A percentile compares a stretch with the other conserved stretches of the same genome.
Conservation (phyloP, 2,329 filamentous ascomycete genomes). For the Teratosphaeriaceae sp. region DNA sequence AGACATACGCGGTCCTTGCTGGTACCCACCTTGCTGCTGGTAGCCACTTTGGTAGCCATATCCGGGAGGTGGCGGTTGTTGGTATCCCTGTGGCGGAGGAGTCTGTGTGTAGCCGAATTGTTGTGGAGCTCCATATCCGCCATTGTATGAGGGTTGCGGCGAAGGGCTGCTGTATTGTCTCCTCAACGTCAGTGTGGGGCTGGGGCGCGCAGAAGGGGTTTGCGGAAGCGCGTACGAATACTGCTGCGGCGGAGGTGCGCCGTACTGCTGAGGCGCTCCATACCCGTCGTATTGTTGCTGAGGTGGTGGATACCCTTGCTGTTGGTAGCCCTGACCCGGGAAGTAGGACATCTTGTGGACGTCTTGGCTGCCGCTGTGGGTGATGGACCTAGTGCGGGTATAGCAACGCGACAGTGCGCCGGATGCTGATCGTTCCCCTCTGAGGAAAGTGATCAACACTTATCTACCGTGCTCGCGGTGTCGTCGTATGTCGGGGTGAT, state of each 20-base stretch:
- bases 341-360: conserved; percentile 22
- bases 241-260: conserved; percentile 21
- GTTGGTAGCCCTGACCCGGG: conserved; percentile 27
- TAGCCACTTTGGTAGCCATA: conserved; percentile 1
- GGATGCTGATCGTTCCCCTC: conserved; percentile 7
- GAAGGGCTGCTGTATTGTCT: conserved; percentile 29
- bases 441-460: conserved; percentile 1
- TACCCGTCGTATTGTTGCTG: conserved; percentile 19
- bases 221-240: conserved; percentile 9
- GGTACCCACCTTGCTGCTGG: conserved; percentile 11
- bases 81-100: conserved; percentile 20
- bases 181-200: neutral
- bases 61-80: conserved; percentile 31
- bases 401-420: conserved; percentile 6
- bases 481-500: neutral
- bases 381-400: neutral
- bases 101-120: conserved; percentile 27
- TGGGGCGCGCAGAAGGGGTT: neutral
- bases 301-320: conserved; percentile 19
- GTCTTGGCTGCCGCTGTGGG: no score
- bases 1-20: conserved; percentile 12
- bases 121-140: conserved; percentile 35
- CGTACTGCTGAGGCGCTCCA: conserved; percentile 24
- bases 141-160: conserved; percentile 35
- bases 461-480: neutral